These are phyloP conservation scores for Kuraishia cidri DNA, from an alignment of 805 yeast species.

Conservation along the genomic window DNA sequence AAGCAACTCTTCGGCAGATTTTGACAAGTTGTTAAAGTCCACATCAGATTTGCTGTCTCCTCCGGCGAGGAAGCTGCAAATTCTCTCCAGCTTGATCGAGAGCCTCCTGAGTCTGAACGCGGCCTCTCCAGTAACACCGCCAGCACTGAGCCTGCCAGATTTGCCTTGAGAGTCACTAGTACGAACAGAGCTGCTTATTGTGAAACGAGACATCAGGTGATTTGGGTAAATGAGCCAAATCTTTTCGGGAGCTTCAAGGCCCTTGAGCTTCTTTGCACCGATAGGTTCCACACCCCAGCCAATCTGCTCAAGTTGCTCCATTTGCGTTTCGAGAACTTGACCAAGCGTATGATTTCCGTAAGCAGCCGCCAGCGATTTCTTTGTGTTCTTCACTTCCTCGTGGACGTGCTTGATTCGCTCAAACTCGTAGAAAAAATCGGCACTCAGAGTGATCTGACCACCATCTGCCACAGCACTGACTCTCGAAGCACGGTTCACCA, in stretches of 20 bases:
- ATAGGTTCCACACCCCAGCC: slow-evolving; percentile 62
- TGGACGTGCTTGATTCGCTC: slow-evolving; percentile 44
- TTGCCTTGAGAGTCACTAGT: slow-evolving; percentile 3
- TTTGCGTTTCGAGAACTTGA: slow-evolving; percentile 51
- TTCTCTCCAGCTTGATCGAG: slow-evolving; percentile 47
- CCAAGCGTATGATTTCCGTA: slow-evolving; percentile 29
- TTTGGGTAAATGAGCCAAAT: slow-evolving; percentile 75
- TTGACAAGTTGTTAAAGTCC: neutral
- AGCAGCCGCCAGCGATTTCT: slow-evolving; percentile 23
- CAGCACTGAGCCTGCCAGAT: slow-evolving; percentile 14
- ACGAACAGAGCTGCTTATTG: slow-evolving; percentile 12
- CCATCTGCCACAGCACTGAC: slow-evolving; percentile 95
- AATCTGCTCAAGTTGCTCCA: slow-evolving; percentile 51
- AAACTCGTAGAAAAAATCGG: slow-evolving; percentile 73
- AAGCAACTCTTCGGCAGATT: neutral
- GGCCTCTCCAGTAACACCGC: slow-evolving; percentile 18
- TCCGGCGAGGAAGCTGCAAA: slow-evolving; percentile 42
- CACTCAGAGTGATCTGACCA: slow-evolving; percentile 88
- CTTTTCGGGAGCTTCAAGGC: slow-evolving; percentile 86
- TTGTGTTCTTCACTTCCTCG: slow-evolving; percentile 22
- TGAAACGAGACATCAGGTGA: slow-evolving; percentile 50
- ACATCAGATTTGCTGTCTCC: slow-evolving; percentile 2
- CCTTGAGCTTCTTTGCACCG: slow-evolving; percentile 89
- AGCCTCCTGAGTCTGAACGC: slow-evolving; percentile 36
- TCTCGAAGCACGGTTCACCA: slow-evolving; percentile 93